Percentiles rank a stretch among this genome's conserved stretches.
phyloP scores from a whole-genome alignment of 2,329 filamentous ascomycete genomes.

The Alternaria brassicae region DNA sequence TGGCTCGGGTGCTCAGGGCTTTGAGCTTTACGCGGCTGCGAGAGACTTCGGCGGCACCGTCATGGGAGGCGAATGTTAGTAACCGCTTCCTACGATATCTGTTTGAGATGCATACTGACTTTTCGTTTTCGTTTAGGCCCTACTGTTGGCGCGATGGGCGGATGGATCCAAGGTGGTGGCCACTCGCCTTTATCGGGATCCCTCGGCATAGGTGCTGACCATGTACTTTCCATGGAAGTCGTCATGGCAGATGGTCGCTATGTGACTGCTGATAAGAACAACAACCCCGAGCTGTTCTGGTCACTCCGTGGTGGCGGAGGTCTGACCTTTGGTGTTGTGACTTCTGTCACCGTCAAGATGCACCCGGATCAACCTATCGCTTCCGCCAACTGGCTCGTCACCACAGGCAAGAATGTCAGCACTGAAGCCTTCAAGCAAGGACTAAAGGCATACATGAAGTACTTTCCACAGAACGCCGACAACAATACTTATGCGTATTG shows the following conservation, averaged over 20 bases:
- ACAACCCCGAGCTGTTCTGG: conserved; percentile 11
- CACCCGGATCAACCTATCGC: background rate
- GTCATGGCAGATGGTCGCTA: conserved; percentile 34
- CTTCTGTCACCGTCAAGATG: background rate
- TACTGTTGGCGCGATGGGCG: conserved; percentile 58
- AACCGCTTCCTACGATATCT: background rate
- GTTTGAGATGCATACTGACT: background rate
- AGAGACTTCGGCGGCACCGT: conserved; percentile 29
- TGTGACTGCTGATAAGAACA: conserved; percentile 29
- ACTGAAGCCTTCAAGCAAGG: background rate
- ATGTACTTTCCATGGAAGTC: conserved; percentile 36
- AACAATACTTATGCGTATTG: background rate
- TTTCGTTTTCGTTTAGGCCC: conserved; percentile 12
- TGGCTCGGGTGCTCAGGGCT: conserved; percentile 39
- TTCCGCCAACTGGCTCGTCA: conserved; percentile 1
- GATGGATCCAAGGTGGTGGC: conserved; percentile 57
- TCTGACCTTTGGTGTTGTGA: conserved; percentile 1
- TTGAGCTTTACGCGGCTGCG: conserved; percentile 38
- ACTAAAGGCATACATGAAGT: background rate
- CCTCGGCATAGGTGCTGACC: conserved; percentile 47
- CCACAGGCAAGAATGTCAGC: background rate
- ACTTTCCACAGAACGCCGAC: background rate
- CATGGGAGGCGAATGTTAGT: conserved; percentile 33
- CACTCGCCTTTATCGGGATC: conserved; percentile 60
- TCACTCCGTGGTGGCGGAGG: background rate